Evolutionary conservation across 139 green algal species (phyloP).

Genomic region (Mesotaenium endlicherianum): DNA sequence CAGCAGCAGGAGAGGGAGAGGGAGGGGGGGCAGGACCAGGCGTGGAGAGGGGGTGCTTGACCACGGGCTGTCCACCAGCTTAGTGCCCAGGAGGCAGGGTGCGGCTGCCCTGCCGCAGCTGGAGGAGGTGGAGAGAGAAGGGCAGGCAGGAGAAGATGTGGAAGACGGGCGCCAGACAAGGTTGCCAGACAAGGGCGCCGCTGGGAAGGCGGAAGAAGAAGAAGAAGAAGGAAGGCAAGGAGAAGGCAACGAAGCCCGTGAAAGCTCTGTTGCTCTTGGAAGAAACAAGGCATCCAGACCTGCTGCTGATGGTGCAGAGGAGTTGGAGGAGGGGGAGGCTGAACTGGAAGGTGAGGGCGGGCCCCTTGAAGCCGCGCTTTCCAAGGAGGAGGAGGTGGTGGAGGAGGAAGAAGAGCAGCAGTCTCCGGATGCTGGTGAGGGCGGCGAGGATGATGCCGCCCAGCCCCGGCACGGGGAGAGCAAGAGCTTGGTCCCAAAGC

Average conservation of each 20-base stretch:
- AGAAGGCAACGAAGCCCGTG: neutral
- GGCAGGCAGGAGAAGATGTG: neutral
- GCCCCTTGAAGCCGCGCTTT: too few relatives aligned
- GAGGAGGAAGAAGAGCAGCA: too few relatives aligned
- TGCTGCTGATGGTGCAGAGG: neutral
- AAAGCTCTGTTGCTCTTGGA: neutral
- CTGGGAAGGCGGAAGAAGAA: neutral
- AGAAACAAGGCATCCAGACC: neutral
- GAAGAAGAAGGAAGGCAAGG: neutral
- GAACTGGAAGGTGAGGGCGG: neutral
- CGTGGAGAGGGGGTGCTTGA: neutral
- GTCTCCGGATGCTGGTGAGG: too few relatives aligned
- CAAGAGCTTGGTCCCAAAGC: too few relatives aligned
- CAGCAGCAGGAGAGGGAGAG: neutral
- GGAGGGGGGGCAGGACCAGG: neutral
- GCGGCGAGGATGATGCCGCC: too few relatives aligned
- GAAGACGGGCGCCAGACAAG: neutral
- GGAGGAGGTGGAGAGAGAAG: neutral
- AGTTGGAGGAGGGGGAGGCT: neutral
- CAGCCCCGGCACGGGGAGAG: too few relatives aligned
- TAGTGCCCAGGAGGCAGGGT: too few relatives aligned
- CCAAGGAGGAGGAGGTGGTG: too few relatives aligned
- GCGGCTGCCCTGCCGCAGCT: neutral
- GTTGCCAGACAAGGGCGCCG: neutral
- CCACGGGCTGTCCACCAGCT: too few relatives aligned